A percentile compares a stretch with the other conserved stretches of the same genome.
Evolutionary conservation across 2,329 filamentous ascomycete genomes (phyloP).

Genomic region (Penicillium sp.): DNA sequence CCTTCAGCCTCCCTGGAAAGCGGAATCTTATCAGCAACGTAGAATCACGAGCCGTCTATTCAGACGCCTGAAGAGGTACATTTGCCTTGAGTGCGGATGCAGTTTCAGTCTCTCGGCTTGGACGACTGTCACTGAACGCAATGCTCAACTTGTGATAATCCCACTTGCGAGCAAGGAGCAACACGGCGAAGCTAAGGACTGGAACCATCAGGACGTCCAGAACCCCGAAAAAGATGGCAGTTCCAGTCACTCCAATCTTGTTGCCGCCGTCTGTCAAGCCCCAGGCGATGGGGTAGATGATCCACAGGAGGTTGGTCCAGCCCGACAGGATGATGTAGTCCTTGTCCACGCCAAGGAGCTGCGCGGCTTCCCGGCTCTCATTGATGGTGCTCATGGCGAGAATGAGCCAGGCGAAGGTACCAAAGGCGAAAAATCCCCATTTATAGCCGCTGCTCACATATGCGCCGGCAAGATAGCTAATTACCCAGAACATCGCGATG

Average conservation of each 20-base stretch:
- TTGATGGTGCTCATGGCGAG: conserved; percentile 51
- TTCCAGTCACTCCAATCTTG: conserved; percentile 49
- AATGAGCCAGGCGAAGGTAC: conserved; percentile 51
- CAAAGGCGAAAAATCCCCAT: conserved; percentile 61
- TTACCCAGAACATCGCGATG: conserved; percentile 55
- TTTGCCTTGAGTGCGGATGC: background rate
- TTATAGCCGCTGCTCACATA: conserved; percentile 56
- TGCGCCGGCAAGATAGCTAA: conserved; percentile 54
- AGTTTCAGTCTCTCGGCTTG: background rate
- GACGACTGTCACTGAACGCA: conserved; percentile 52
- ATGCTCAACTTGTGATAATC: conserved; percentile 56
- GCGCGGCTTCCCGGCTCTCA: conserved; percentile 43
- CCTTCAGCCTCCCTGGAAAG: too few species aligned
- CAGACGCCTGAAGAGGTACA: background rate
- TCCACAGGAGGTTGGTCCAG: conserved; percentile 47
- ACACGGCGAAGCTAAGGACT: conserved; percentile 42
- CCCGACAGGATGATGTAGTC: conserved; percentile 52
- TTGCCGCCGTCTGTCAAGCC: conserved; percentile 58
- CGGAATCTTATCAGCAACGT: too few species aligned
- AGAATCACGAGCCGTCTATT: background rate
- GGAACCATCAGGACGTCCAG: conserved; percentile 56
- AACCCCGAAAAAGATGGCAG: conserved; percentile 57
- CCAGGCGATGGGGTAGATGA: conserved; percentile 56
- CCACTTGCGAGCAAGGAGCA: conserved; percentile 46
- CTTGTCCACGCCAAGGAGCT: conserved; percentile 45